A percentile compares a stretch with the other conserved stretches of the same genome.
These are phyloP conservation scores for Dalbergia cultrata DNA, from an alignment of 306 rosid species.

Conservation along the genomic window DNA sequence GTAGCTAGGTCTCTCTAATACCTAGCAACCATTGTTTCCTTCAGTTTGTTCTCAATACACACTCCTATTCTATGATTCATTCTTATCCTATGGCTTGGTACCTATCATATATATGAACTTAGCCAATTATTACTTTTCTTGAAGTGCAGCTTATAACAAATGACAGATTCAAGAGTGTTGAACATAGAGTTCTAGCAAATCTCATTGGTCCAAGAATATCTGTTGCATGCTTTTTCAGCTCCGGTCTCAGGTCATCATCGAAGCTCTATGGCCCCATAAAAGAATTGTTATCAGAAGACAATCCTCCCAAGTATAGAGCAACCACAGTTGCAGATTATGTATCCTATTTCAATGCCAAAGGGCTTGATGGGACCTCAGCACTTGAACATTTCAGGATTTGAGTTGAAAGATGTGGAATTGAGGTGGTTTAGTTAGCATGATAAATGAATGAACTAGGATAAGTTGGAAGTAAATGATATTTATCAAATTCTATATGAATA, in stretches of 20 bases:
- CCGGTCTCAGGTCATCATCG: constrained; percentile 3
- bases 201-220: constrained; percentile 43
- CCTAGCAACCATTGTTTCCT: too few species aligned
- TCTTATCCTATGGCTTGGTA: too few species aligned
- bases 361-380: constrained; percentile 43
- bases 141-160: constrained; percentile 47
- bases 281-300: constrained; percentile 42
- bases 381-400: constrained; percentile 45
- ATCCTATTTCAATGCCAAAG: constrained; percentile 25
- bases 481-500: constrained; percentile 10
- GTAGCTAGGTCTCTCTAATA: too few species aligned
- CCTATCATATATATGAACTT: too few species aligned
- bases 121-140: neutral
- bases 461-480: neutral
- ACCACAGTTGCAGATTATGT: constrained; percentile 39
- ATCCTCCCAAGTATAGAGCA: constrained; percentile 43
- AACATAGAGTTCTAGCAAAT: constrained; percentile 45
- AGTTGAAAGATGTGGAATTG: constrained; percentile 17
- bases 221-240: constrained; percentile 43
- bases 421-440: neutral
- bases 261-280: constrained; percentile 42
- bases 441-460: neutral
- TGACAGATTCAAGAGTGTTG: constrained; percentile 46
- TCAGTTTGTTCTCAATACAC: too few species aligned
- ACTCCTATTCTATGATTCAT: too few species aligned